Base-by-base conservation (phyloP, 2,329 filamentous ascomycete species). In the Trichophyton mentagrophytes region DNA sequence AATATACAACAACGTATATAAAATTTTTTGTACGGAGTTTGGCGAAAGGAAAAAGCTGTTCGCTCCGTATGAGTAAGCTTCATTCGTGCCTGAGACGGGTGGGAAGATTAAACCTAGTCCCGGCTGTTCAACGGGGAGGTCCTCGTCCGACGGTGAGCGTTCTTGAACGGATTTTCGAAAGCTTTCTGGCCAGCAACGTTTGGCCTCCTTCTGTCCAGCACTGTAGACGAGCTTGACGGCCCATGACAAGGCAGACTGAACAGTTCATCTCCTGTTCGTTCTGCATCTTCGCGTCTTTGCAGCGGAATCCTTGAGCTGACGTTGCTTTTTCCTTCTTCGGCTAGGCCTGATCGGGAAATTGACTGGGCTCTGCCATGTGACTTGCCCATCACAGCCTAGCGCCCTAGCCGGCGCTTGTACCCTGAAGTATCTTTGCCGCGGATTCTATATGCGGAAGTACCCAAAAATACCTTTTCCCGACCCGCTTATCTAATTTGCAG, bases 241-340 rank as follows among this genome's bases (percentile, higher is more conserved):
- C 49, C 13, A 13, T 5, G 49, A 53, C 49, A 53, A 53, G 49
- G 49, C 49, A 53, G 49, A 53, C 49, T n/a, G 49, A 25, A 17
- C 49, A n/a, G 22, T 33, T 53, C 49, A 33, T 33, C 17, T 33
- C n/a, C n/a, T 47, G 27, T 30, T 27, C 49, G 49, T 27, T 25
- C 49, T 53, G 49, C 49, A 33, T 30, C 49, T 27, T 53, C 49
- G 49, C 49, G 22, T 53, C 49, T 53, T 53, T 53, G 49, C 49
- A 30, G 49, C 49, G 15, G n/a, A 53, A 53, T 53, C 49, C 49
- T 33, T 53, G 49, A 53, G 22, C 27, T n/a, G 49, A 30, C 25
- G 25, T 53, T 53, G 49, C 49, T 53, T 53, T 53, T 53, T 53
- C 49, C 49, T 33, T 33, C 11, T 30, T n/a, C 2, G 25, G 49